phyloP scores from a whole-genome alignment of 2,329 filamentous ascomycete species.

The Aspergillus versicolor region DNA sequence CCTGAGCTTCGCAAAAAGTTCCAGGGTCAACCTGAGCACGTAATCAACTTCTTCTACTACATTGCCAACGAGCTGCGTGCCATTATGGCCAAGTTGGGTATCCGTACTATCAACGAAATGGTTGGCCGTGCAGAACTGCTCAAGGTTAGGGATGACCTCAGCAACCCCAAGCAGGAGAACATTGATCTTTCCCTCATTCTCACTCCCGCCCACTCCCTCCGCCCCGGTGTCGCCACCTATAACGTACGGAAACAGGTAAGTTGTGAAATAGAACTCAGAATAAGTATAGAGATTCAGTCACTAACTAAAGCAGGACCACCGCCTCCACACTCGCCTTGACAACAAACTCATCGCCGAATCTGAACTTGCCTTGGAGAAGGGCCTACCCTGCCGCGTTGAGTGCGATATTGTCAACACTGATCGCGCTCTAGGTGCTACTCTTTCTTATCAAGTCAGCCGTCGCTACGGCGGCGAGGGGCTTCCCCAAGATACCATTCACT shows the following conservation, averaged over 20 bases:
- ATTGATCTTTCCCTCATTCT: slow-evolving; percentile 91
- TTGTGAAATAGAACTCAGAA: too few species aligned
- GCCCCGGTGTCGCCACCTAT: slow-evolving; percentile 92
- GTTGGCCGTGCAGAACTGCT: slow-evolving; percentile 87
- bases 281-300: too few species aligned
- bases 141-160: slow-evolving; percentile 82
- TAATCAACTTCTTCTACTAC: slow-evolving; percentile 99
- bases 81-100: slow-evolving; percentile 94
- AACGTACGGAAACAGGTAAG: slow-evolving; percentile 69
- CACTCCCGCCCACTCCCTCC: slow-evolving; percentile 92
- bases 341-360: slow-evolving; percentile 97
- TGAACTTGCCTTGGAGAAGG: slow-evolving; percentile 91
- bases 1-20: slow-evolving; percentile 95
- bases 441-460: slow-evolving; percentile 95
- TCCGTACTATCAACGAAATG: slow-evolving; percentile 97
- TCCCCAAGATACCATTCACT: slow-evolving; percentile 89
- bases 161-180: slow-evolving; percentile 85
- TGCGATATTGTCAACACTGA: slow-evolving; percentile 97
- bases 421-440: slow-evolving; percentile 85
- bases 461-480: slow-evolving; percentile 85
- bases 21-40: slow-evolving; percentile 86
- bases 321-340: slow-evolving; percentile 86
- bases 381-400: slow-evolving; percentile 87
- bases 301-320: slow-evolving; percentile 74
- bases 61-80: slow-evolving; percentile 92